Conservation (phyloP, 1,284 basidiomycete species). For the Paramarasmius palmivorus region DNA sequence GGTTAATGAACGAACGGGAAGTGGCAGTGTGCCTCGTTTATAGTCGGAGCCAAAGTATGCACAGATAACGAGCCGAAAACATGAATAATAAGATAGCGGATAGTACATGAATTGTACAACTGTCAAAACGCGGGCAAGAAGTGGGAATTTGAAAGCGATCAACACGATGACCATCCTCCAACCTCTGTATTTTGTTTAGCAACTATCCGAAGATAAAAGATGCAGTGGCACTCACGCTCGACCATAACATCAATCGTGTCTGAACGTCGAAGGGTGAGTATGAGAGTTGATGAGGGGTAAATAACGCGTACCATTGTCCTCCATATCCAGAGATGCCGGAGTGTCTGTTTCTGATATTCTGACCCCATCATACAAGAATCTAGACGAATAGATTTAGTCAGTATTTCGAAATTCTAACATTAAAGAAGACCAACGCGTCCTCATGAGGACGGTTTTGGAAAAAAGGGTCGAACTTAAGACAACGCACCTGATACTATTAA, state of each 20-base stretch:
- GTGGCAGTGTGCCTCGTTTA: too few relatives aligned
- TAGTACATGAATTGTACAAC: conserved; percentile 10
- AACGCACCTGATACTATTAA: conserved; percentile 75
- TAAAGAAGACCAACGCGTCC: background rate
- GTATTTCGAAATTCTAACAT: background rate
- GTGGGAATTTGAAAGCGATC: background rate
- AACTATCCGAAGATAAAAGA: background rate
- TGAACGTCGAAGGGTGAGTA: conserved; percentile 24
- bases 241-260: conserved; percentile 92
- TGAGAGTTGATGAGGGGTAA: conserved; percentile 4
- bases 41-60: too few relatives aligned
- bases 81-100: conserved; percentile 5
- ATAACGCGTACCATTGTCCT: conserved; percentile 68
- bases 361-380: conserved; percentile 85
- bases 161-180: conserved; percentile 16
- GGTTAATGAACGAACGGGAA: too few relatives aligned
- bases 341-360: conserved; percentile 87
- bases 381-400: conserved; percentile 30
- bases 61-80: background rate
- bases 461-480: background rate
- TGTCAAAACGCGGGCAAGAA: background rate
- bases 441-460: background rate
- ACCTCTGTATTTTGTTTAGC: conserved; percentile 16
- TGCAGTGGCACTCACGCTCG: conserved; percentile 66
- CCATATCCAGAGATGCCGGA: conserved; percentile 81